Evolutionary conservation across 495 filamentous ascomycete species (phyloP).

Genomic region (Chaetomium tenue): DNA sequence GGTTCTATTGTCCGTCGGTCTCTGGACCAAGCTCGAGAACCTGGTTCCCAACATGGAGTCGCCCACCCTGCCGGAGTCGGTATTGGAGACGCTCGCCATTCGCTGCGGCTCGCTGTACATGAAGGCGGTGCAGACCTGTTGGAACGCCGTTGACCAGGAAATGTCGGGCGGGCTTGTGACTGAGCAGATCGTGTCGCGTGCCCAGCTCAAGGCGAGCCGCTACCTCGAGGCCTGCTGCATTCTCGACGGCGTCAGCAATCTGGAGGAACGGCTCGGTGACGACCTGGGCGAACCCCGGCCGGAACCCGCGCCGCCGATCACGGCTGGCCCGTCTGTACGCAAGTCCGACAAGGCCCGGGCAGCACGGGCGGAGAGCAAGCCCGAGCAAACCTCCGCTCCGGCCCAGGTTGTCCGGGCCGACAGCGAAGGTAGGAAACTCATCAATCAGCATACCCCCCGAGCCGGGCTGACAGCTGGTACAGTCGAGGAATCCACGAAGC

Average conservation of each 20-base stretch:
- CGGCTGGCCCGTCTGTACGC: slow-evolving; percentile 2
- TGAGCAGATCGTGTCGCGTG: slow-evolving; percentile 44
- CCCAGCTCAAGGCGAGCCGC: slow-evolving; percentile 44
- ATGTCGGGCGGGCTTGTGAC: slow-evolving; percentile 38
- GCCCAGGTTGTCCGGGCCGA: neutral
- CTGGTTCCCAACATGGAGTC: slow-evolving; percentile 46
- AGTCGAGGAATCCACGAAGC: slow-evolving; percentile 2
- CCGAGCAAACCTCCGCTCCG: neutral
- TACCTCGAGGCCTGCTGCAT: slow-evolving; percentile 54
- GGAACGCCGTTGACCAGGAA: slow-evolving; percentile 72
- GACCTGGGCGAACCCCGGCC: slow-evolving; percentile 36
- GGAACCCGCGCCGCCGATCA: slow-evolving; percentile 6
- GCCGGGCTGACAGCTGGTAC: neutral
- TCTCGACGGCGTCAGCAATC: slow-evolving; percentile 47
- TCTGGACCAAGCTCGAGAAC: slow-evolving; percentile 77
- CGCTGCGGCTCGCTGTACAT: slow-evolving; percentile 76
- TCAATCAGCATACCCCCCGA: neutral
- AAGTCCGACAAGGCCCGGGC: slow-evolving; percentile 21
- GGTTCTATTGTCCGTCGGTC: slow-evolving; percentile 78
- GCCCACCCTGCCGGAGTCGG: slow-evolving; percentile 42
- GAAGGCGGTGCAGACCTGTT: slow-evolving; percentile 75
- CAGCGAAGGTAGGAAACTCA: slow-evolving; percentile 12
- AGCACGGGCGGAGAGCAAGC: neutral
- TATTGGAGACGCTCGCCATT: slow-evolving; percentile 61
- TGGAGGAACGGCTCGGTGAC: slow-evolving; percentile 48